Conservation (phyloP, 192 early-diverging fungal species). For the Hyaloraphidium curvatum region DNA sequence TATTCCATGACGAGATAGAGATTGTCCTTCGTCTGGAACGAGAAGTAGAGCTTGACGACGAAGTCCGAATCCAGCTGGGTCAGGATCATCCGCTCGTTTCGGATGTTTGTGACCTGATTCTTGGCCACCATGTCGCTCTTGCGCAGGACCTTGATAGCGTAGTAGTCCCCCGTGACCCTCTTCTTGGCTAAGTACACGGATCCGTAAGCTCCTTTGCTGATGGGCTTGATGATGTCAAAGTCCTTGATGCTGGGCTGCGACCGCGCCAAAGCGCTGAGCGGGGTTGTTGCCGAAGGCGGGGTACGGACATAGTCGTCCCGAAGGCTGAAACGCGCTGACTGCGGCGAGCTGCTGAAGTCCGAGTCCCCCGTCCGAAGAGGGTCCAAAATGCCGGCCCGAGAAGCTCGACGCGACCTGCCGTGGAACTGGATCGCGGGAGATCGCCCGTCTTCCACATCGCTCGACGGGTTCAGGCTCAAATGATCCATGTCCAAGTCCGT, state of each 20-base stretch:
- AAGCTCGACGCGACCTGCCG: neutral
- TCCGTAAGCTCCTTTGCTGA: constrained; percentile 77
- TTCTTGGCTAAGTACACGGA: constrained; percentile 74
- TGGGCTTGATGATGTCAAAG: constrained; percentile 78
- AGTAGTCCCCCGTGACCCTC: constrained; percentile 63
- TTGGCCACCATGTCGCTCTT: constrained; percentile 82
- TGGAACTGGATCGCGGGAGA: neutral
- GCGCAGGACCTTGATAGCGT: constrained; percentile 67
- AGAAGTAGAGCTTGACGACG: constrained; percentile 66
- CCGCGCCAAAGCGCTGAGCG: neutral
- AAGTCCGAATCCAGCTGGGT: constrained; percentile 70
- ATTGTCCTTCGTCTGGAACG: constrained; percentile 68
- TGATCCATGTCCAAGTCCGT: too few species aligned
- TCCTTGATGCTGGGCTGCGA: constrained; percentile 55
- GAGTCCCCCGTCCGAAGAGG: neutral
- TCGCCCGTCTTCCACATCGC: too few species aligned
- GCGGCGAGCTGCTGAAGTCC: neutral
- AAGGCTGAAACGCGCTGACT: neutral
- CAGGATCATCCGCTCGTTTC: constrained; percentile 72
- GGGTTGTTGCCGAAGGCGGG: neutral
- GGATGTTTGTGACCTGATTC: constrained; percentile 80
- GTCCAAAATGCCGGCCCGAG: neutral
- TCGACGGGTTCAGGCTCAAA: too few species aligned
- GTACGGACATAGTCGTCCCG: neutral
- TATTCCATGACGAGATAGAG: constrained; percentile 78